These are phyloP conservation scores for Pecoramyces ruminantium DNA, from an alignment of 192 early-diverging fungal species.

Conservation along the genomic window DNA sequence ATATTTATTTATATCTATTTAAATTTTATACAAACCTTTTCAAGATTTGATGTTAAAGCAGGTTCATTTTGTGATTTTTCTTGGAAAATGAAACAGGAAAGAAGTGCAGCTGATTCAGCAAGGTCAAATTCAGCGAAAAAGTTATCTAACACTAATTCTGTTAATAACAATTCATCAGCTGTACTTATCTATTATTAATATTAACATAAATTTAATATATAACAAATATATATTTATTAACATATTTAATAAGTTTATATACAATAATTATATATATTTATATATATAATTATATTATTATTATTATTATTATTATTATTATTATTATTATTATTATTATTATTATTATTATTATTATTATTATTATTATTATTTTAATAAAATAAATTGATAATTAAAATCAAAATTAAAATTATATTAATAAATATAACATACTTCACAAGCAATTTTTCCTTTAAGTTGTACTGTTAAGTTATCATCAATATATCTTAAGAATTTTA, in stretches of 20 bases:
- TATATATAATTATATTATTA: too few relatives aligned
- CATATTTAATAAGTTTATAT: too few relatives aligned
- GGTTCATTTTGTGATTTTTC: slow-evolving; percentile 62
- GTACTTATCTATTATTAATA: slow-evolving; percentile 61
- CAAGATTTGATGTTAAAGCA: slow-evolving; percentile 42
- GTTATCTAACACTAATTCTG: slow-evolving; percentile 89
- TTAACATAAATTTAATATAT: too few relatives aligned
- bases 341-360: too few relatives aligned
- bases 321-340: too few relatives aligned
- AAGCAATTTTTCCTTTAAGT: slow-evolving; percentile 89
- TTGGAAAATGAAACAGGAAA: slow-evolving; percentile 90
- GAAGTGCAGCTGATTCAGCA: slow-evolving; percentile 79
- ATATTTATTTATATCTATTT: background rate
- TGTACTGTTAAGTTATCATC: slow-evolving; percentile 74
- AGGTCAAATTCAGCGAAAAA: slow-evolving; percentile 74
- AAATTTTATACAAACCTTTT: slow-evolving; percentile 11
- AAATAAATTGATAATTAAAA: too few relatives aligned
- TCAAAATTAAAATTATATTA: too few relatives aligned
- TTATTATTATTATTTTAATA: too few relatives aligned
- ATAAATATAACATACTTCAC: slow-evolving; percentile 50
- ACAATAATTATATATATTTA: too few relatives aligned
- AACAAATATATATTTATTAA: too few relatives aligned
- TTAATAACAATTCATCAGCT: slow-evolving; percentile 83
- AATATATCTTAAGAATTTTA: slow-evolving; percentile 62
- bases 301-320: too few relatives aligned